Evolutionary conservation across 2,329 filamentous ascomycete genomes (phyloP).

Genomic region (Pestalotiopsis sp.): DNA sequence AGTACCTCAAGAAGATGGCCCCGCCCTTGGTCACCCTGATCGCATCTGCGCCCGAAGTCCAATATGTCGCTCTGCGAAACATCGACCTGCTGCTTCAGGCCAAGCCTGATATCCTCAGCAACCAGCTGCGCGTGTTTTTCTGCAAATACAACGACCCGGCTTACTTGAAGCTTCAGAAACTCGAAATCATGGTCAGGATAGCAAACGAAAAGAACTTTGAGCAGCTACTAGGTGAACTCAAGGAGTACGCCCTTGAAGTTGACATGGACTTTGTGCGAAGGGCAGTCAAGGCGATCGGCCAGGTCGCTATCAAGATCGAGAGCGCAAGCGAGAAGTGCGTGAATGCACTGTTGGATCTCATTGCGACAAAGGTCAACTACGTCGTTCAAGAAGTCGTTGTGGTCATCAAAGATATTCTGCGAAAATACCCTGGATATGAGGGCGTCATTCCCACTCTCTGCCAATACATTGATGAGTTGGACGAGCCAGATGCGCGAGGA

Average conservation of each 20-base stretch:
- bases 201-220: slow-evolving; percentile 97
- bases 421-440: slow-evolving; percentile 97
- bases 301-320: slow-evolving; percentile 98
- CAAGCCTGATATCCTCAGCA: slow-evolving; percentile 94
- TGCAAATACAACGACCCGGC: slow-evolving; percentile 99
- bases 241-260: slow-evolving; percentile 96
- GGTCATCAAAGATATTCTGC: slow-evolving; percentile 98
- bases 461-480: slow-evolving; percentile 94
- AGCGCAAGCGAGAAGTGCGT: slow-evolving; percentile 94
- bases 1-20: slow-evolving; percentile 98
- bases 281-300: slow-evolving; percentile 93
- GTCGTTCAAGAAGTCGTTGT: slow-evolving; percentile 98
- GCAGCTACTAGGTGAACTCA: slow-evolving; percentile 89
- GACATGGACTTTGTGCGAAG: slow-evolving; percentile 98
- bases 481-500: slow-evolving; percentile 88
- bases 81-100: slow-evolving; percentile 96
- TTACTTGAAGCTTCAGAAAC: slow-evolving; percentile 95
- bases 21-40: slow-evolving; percentile 94
- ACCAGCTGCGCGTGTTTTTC: slow-evolving; percentile 97
- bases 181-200: slow-evolving; percentile 99
- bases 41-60: slow-evolving; percentile 93
- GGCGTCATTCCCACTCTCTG: slow-evolving; percentile 96
- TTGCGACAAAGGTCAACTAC: slow-evolving; percentile 98
- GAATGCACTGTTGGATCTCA: slow-evolving; percentile 88
- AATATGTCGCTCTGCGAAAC: slow-evolving; percentile 95